Evolutionary conservation across 441 rosid species (phyloP), one percentile per base, ranked within the genome.

Genomic region (Euphorbia corollata): DNA sequence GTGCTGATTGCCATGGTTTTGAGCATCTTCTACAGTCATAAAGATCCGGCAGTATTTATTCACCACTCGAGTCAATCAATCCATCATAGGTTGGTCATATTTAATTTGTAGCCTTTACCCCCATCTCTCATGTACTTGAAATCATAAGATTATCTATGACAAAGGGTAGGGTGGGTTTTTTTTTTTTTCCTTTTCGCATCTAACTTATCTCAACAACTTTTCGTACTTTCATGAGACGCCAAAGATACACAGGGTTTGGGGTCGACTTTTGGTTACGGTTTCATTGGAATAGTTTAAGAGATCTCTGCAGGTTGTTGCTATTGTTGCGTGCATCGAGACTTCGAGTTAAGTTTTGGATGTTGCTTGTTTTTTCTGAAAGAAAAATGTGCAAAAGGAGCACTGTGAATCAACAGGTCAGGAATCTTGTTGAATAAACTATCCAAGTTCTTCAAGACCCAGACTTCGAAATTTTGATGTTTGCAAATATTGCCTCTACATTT

Each of bases 1-100:
- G 98, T 69, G 94, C 92, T 55, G 87, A 88, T 72, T 83, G 94
- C 68, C 67, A 73, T 58, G 91, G 91, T 73, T 89, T 84, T 66
- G 76, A 83, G 78, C 91, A 91, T 82, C 79, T 87, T 67, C 83
- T 82, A 59, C 79, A 81, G 73, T 80, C 77, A 63, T 83, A 73
- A 50, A 30, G 19, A 47, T 12, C 15, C 15, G 18, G 15, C 0
- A 57, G 22, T 72, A 61, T 47, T 59, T 55, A 63, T 27, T 67
- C 60, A 12, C 30, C 69, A 56, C 66, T 23, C 27, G n/a, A n/a
- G n/a, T n/a, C 53, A 41, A 19, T 64, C 70, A 61, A 71, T 71
- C 74, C 74, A 73, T 66, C 64, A 67, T 38, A 78, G 84, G 80
- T 81, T 60, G 34, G 63, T 65, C 45, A 48, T 47, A 53, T 73